phyloP scores from a whole-genome alignment of 2,329 filamentous ascomycete species.

The Xylariales sp. region DNA sequence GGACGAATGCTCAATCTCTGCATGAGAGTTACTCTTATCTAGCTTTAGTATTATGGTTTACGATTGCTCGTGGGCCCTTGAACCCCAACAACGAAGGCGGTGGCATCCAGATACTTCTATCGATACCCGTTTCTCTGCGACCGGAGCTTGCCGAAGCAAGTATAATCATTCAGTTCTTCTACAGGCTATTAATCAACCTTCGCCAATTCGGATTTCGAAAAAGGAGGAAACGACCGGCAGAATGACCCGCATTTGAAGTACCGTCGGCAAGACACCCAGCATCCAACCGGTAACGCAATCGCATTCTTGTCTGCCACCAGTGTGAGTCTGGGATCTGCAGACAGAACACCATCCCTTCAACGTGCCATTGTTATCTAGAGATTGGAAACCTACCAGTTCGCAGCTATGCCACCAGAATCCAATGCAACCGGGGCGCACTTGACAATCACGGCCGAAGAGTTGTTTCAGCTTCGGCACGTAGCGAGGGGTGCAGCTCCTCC shows the following conservation, averaged over 20 bases:
- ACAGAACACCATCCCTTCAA: too few relatives aligned
- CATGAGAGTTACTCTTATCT: neutral
- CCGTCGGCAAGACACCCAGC: neutral
- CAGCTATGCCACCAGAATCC: neutral
- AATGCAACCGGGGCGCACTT: slow-evolving; percentile 16
- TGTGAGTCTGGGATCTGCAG: too few relatives aligned
- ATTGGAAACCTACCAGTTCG: too few relatives aligned
- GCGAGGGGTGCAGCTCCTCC: slow-evolving; percentile 10
- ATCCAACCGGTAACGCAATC: slow-evolving; percentile 2
- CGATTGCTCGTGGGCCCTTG: neutral
- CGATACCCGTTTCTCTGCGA: neutral
- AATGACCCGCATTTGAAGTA: neutral
- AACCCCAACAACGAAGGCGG: neutral
- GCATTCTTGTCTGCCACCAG: neutral
- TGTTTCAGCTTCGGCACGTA: slow-evolving; percentile 15
- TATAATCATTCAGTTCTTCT: slow-evolving; percentile 1
- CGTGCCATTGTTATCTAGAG: too few relatives aligned
- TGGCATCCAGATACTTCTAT: neutral
- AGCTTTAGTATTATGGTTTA: neutral
- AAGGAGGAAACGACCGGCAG: neutral
- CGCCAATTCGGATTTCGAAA: too few relatives aligned
- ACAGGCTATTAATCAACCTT: too few relatives aligned
- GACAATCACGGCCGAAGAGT: slow-evolving; percentile 16
- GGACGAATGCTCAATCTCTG: neutral
- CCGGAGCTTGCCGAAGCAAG: neutral